phyloP scores from a whole-genome alignment of 768 basidiomycete species.

The Tulasnella sp. region DNA sequence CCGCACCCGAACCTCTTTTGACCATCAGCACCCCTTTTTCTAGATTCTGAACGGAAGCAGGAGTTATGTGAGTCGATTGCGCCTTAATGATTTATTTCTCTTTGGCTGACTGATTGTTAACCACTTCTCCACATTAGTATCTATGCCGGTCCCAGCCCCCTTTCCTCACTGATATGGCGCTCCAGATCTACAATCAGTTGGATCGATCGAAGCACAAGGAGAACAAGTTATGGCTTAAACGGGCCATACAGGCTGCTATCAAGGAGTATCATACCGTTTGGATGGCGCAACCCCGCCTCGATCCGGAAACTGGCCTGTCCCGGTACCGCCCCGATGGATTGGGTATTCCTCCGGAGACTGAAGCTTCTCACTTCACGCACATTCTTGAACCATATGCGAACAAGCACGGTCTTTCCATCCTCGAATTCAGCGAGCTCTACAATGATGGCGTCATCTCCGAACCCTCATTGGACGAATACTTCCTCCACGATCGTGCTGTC shows the following conservation, averaged over 20 bases:
- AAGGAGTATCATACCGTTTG: constrained; percentile 98
- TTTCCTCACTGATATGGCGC: constrained; percentile 96
- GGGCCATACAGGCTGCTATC: constrained; percentile 92
- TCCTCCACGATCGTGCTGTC: constrained; percentile 90
- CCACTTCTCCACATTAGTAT: constrained; percentile 46
- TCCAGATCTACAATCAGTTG: constrained; percentile 94
- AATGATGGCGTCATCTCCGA: constrained; percentile 73
- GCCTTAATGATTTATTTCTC: background rate
- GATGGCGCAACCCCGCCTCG: constrained; percentile 89
- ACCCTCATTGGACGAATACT: constrained; percentile 89
- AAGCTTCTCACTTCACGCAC: constrained; percentile 96
- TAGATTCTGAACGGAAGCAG: constrained; percentile 87
- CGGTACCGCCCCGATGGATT: constrained; percentile 87
- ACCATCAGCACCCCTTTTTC: background rate
- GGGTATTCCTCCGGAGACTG: constrained; percentile 97
- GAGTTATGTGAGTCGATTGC: constrained; percentile 34
- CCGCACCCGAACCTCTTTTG: background rate
- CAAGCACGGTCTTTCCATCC: constrained; percentile 82
- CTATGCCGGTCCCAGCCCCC: constrained; percentile 93
- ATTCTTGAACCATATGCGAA: constrained; percentile 89
- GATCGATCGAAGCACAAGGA: constrained; percentile 67
- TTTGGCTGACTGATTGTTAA: background rate
- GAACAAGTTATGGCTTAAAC: constrained; percentile 86
- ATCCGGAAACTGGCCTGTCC: constrained; percentile 87
- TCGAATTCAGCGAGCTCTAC: constrained; percentile 95